phyloP scores from a whole-genome alignment of 1,284 basidiomycete genomes.

The Calocybe gambosa region DNA sequence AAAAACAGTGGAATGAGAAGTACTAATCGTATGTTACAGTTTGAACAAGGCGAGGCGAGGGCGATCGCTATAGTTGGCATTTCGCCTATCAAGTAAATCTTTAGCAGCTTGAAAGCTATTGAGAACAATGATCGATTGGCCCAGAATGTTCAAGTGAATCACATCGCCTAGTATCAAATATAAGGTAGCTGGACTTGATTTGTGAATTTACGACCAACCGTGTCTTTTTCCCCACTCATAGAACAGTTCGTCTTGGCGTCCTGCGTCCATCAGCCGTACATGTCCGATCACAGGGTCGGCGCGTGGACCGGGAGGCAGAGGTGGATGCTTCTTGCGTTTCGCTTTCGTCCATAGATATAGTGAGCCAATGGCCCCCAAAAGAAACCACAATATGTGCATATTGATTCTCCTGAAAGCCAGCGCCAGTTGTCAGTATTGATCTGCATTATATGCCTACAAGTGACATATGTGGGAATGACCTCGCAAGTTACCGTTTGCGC shows the following conservation, averaged over 20 bases:
- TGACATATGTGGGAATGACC: not conserved
- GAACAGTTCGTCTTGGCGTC: constrained; percentile 13
- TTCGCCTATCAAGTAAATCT: constrained; percentile 29
- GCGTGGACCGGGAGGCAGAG: constrained; percentile 18
- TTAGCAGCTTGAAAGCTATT: constrained; percentile 25
- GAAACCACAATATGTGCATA: not conserved
- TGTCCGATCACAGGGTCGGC: constrained; percentile 20
- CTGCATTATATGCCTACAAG: not conserved
- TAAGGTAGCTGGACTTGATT: not conserved
- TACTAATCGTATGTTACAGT: constrained; percentile 7
- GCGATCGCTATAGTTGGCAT: constrained; percentile 26
- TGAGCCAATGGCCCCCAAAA: not conserved
- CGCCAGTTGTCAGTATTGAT: not conserved
- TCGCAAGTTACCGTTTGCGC: too few species aligned
- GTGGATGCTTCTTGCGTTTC: not conserved
- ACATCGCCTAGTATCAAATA: constrained; percentile 21
- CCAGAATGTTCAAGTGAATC: constrained; percentile 23
- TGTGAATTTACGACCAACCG: constrained; percentile 6
- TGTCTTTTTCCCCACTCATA: constrained; percentile 17
- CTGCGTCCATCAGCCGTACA: constrained; percentile 15
- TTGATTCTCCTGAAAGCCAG: not conserved
- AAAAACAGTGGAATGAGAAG: not conserved
- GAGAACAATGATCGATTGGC: constrained; percentile 25
- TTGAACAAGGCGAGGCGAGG: constrained; percentile 16
- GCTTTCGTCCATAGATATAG: not conserved